phyloP scores from a whole-genome alignment of 139 green algal species.

The Chlorella sp. region DNA sequence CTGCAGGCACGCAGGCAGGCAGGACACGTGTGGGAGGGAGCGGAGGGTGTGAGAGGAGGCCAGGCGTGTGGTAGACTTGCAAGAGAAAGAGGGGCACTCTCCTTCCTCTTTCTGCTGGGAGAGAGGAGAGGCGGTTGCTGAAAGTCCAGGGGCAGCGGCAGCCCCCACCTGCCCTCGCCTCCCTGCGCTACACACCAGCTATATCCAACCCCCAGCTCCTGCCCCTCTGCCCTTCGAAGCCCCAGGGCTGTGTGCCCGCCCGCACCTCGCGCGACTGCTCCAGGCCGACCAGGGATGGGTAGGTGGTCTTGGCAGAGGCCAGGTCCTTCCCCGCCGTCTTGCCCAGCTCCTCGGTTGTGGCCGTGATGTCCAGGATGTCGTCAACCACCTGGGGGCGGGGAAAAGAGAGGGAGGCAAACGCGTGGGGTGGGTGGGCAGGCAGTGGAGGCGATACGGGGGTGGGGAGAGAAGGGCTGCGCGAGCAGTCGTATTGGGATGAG shows the following conservation, averaged over 20 bases:
- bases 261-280: slow-evolving; percentile 66
- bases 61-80: background rate
- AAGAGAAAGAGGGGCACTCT: background rate
- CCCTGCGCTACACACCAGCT: background rate
- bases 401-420: too few relatives aligned
- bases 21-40: background rate
- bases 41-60: background rate
- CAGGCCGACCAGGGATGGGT: slow-evolving; percentile 92
- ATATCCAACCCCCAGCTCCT: background rate
- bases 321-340: slow-evolving; percentile 99
- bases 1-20: slow-evolving; percentile 34
- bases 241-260: background rate
- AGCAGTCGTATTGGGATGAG: background rate
- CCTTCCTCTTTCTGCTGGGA: too few relatives aligned
- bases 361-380: slow-evolving; percentile 98
- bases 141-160: too few relatives aligned
- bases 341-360: slow-evolving; percentile 92
- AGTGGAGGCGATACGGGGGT: background rate
- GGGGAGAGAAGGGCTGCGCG: background rate
- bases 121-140: too few relatives aligned
- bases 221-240: background rate
- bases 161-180: too few relatives aligned
- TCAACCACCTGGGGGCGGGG: slow-evolving; percentile 82
- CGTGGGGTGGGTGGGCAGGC: background rate
- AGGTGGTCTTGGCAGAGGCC: slow-evolving; percentile 95